Base-by-base conservation (phyloP, 2,329 filamentous ascomycete species). In the Clarireedia monteithiana region DNA sequence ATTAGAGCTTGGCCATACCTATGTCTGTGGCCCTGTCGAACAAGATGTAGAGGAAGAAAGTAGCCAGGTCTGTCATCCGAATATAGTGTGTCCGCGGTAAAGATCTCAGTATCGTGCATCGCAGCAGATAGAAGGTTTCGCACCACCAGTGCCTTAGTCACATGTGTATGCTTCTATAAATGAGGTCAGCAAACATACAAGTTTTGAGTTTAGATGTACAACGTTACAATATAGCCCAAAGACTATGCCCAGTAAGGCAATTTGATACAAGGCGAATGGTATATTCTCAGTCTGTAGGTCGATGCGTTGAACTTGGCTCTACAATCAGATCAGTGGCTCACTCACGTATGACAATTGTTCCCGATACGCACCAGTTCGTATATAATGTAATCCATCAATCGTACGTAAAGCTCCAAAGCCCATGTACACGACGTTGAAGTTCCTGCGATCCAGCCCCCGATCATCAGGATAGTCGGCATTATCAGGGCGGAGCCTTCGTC, bases 381-480 rank as follows among this genome's bases (percentile, higher is more conserved):
- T 6, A 61, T 26, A 9, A 66, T 48, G 26, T 60, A 60, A 4
- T 66, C 58, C 54, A 73, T 65, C 17, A 75, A 58, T 2, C 57
- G 56, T 5, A 62, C 57, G 48, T 75, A 71, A 5, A 71, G 60
- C n/a, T 63, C 59, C 15, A 71, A 50, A 2, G 67, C 66, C 44
- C 63, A 58, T 2, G 66, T 60, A 39, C 60, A 66, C 20, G 67
- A 61, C 12, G 60, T 64, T 10, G 60, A 53, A 0, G 65, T 69
- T 7, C 64, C 64, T 15, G 66, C 61, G 2, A 74, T 52, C 72
- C 73, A 75, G 3, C 68, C 68, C 2, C 71, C 72, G 36, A 75
- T 70, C 66, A 75, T 73, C 14, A 67, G 63, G 10, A 73, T 66
- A 0, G 71, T 68, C 0, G 62, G 63, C 0, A 66, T 52, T 3